Base-by-base conservation (phyloP, 1,284 basidiomycete species). In the Moesziomyces globuligerus region DNA sequence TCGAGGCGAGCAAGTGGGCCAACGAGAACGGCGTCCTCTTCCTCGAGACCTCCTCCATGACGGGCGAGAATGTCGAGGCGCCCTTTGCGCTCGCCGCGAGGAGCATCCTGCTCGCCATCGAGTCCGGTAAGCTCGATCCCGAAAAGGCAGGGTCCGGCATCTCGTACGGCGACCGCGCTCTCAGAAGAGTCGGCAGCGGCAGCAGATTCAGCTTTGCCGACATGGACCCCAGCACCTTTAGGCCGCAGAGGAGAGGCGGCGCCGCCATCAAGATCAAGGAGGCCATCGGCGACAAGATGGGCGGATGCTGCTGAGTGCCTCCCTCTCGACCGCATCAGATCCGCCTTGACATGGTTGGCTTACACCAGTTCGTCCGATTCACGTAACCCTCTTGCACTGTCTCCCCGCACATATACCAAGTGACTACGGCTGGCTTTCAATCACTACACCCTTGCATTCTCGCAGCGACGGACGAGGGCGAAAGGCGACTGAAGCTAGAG, bases 111-210 rank as follows among this genome's bases (percentile, higher is more conserved):
- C 87, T 94, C n/a, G 89, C 92, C 5, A 94, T 98, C 78, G 94
- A 98, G 83, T 90, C 90, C 10, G 95, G 95, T 15, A 86, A 87
- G 17, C 86, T 98, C 38, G 93, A 98, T 83, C 95, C 95, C 23
- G 94, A 97, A 83, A 90, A 91, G 78, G 88, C 91, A 15, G 94
- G 93, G 0, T 93, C 91, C 55, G 95, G 95, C 32, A 93, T 98
- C 36, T 93, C 91, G 76, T 98, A 97, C 80, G 96, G 95, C 11
- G 95, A 98, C 83, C 87, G 95, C 2, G 57, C 65, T 15, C 32
- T 72, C 26, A 54, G 36, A 91, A 90, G 72, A 91, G 90, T 65
- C 5, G 64, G 69, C 36, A 74, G 72, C 26, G 72, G 68, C 6
- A 57, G 52, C 17, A 29, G 72, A 11, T 74, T 74, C 59, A 71